Base-by-base conservation (phyloP, 2,329 filamentous ascomycete genomes). In the Aspergillus awamori region DNA sequence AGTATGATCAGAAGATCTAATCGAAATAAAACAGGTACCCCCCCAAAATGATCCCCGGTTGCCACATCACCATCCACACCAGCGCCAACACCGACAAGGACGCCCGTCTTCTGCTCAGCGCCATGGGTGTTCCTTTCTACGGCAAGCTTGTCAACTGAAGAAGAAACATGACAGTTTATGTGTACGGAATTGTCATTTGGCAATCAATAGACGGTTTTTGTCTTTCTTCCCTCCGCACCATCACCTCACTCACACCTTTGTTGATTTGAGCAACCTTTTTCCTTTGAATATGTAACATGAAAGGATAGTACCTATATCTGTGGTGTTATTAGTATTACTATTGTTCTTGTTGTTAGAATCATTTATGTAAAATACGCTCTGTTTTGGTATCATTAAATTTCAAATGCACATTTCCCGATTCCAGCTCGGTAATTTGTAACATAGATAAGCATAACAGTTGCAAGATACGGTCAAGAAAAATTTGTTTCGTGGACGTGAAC, bases 21-120 rank as follows among this genome's bases (percentile, higher is more conserved):
- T 30, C 10, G 11, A 2, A 15, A 36, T 26, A 8, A 8, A 41
- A 61, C 47, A 88, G 85, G 75, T 88, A 88, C 68, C 85, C 85
- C 4, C 82, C 85, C 5, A 86, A 86, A 79, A 89, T 95, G 89
- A 90, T 97, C 68, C 91, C 93, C 15, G 93, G 93, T 74, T 90
- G 89, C 75, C 87, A 95, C 70, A 86, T 97, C 69, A 90, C 89
- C 60, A 83, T 97, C 58, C 89, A 95, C 77, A 97, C 93, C 1
- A 89, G 89, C 28, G 93, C 92, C 45, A 92, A 84, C 26, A 94
- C 90, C 28, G 92, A 97, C 76, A 88, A 89, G 70, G 93, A 97
- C 70, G 93, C 91, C 7, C 86, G 91, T 68, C 79, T 97, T 62
- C 83, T 97, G 57, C 81, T 93, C 59, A 84, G 86, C 69, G 81